Percentiles rank a stretch among this genome's conserved stretches.
phyloP scores from a whole-genome alignment of 768 basidiomycete species.

The Termitomyces sp. region DNA sequence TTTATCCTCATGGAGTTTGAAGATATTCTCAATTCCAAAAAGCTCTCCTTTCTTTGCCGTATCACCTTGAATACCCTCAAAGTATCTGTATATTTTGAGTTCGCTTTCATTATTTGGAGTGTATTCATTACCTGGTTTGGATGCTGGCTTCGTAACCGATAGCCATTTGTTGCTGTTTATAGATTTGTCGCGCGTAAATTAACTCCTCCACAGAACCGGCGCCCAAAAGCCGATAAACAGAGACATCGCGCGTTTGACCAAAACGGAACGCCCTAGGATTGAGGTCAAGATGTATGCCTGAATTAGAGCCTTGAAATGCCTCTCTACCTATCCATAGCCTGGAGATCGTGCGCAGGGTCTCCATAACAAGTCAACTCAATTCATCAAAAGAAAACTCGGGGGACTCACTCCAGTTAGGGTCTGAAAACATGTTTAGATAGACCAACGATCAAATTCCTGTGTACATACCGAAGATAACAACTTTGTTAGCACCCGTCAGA shows the following conservation, averaged over 20 bases:
- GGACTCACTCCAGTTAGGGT: constrained; percentile 91
- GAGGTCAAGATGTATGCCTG: not conserved
- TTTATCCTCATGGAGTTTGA: constrained; percentile 68
- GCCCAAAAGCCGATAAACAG: constrained; percentile 79
- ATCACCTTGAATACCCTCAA: constrained; percentile 81
- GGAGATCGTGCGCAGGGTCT: constrained; percentile 96
- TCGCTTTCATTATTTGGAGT: not conserved
- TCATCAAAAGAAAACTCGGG: not conserved
- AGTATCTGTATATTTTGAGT: constrained; percentile 48
- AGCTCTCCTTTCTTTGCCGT: constrained; percentile 73
- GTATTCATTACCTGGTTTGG: constrained; percentile 59
- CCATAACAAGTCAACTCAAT: not conserved
- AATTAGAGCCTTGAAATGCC: too few relatives aligned
- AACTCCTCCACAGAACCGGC: constrained; percentile 87
- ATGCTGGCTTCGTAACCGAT: constrained; percentile 83
- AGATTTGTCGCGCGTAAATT: constrained; percentile 86
- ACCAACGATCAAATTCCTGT: constrained; percentile 3
- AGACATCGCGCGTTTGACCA: constrained; percentile 83
- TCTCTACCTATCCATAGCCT: constrained; percentile 74
- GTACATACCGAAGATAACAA: constrained; percentile 78
- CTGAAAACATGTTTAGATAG: constrained; percentile 32
- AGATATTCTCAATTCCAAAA: constrained; percentile 85
- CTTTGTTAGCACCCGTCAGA: constrained; percentile 88
- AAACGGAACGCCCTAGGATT: constrained; percentile 66
- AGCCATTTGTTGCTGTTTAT: constrained; percentile 94